Evolutionary conservation across 495 filamentous ascomycete genomes (phyloP).

Genomic region (Symbiotaphrina buchneri): DNA sequence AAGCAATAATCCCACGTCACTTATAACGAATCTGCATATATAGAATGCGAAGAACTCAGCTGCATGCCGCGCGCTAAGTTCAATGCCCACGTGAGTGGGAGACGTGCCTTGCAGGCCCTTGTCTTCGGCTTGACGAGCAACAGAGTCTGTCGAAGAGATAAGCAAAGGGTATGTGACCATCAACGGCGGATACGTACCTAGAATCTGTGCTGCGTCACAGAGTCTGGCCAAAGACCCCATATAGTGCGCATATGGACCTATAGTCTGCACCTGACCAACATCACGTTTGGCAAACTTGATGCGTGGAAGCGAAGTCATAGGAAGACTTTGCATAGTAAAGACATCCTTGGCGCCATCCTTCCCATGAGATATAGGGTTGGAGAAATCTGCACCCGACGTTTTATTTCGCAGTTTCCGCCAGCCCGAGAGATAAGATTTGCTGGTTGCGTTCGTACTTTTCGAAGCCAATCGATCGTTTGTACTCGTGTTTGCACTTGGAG

Average conservation of each 20-base stretch:
- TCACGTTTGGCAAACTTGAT: constrained; percentile 35
- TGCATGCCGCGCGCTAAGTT: constrained; percentile 79
- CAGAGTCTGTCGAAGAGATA: constrained; percentile 44
- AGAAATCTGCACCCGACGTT: constrained; percentile 40
- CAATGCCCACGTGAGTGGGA: constrained; percentile 79
- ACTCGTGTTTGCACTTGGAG: constrained; percentile 9
- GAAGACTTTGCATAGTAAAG: constrained; percentile 44
- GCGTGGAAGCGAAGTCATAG: constrained; percentile 43
- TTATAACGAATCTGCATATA: constrained; percentile 76
- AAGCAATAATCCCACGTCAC: constrained; percentile 65
- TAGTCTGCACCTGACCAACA: constrained; percentile 40
- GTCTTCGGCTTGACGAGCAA: constrained; percentile 87
- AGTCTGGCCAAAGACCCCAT: constrained; percentile 78
- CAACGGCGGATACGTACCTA: constrained; percentile 43
- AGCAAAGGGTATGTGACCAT: constrained; percentile 8
- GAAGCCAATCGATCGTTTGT: constrained; percentile 12
- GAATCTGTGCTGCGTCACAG: constrained; percentile 81
- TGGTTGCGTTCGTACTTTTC: constrained; percentile 9
- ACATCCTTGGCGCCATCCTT: constrained; percentile 34
- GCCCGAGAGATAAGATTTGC: constrained; percentile 25
- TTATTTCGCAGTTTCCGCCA: constrained; percentile 83
- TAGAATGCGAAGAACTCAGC: constrained; percentile 97
- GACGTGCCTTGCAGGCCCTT: constrained; percentile 64
- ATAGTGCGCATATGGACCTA: constrained; percentile 71
- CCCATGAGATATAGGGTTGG: constrained; percentile 10